These are phyloP conservation scores for Debaryomyces sp. DNA, from an alignment of 1,139 yeast genomes.

Conservation along the genomic window DNA sequence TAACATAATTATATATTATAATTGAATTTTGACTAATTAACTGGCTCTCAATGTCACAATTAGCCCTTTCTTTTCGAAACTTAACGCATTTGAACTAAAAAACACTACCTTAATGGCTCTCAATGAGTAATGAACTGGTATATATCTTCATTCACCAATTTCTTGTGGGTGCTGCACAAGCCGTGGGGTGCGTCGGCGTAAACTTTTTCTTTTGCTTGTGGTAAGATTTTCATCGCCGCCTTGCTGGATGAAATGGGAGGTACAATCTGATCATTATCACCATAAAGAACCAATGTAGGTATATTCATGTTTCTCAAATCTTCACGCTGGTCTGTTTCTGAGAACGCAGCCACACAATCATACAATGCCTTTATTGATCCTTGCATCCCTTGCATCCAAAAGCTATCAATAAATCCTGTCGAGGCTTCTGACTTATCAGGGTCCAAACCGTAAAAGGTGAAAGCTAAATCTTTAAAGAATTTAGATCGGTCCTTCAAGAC, in stretches of 20 bases:
- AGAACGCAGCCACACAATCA: conserved; percentile 17
- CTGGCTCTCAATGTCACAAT: too few species aligned
- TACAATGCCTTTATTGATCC: conserved; percentile 18
- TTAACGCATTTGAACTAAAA: neutral
- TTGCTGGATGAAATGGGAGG: neutral
- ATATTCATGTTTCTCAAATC: neutral
- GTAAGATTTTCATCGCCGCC: neutral
- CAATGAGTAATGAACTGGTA: neutral
- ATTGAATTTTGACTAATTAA: too few species aligned
- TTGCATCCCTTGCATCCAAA: conserved; percentile 22
- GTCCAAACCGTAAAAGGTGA: neutral
- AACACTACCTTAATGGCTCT: neutral
- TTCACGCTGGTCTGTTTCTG: neutral
- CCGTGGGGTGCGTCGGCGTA: neutral
- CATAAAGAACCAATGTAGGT: neutral
- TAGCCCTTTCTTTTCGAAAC: too few species aligned
- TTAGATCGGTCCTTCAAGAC: neutral
- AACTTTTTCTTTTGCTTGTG: neutral
- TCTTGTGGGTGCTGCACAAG: neutral
- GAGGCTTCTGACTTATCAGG: neutral
- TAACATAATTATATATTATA: too few species aligned
- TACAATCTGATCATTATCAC: neutral
- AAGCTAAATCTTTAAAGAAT: neutral
- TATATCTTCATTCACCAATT: neutral
- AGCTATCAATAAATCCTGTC: conserved; percentile 15